Evolutionary conservation across 352 stramenopile species (phyloP).

Genomic region (Albugo laibachii): DNA sequence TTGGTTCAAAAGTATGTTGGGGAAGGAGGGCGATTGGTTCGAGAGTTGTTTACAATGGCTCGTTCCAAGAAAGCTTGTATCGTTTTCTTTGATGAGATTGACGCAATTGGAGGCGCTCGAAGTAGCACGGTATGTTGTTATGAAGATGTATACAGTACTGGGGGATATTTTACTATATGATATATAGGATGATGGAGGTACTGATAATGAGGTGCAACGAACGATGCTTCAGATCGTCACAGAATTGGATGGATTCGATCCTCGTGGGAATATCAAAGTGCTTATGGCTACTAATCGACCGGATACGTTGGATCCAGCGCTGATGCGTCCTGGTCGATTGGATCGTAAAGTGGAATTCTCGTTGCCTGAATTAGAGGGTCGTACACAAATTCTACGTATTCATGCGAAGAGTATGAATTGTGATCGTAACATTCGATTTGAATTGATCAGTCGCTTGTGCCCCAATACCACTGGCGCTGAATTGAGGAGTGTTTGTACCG

Average conservation of each 20-base stretch:
- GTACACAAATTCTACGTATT: slow-evolving; percentile 98
- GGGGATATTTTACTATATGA: not conserved
- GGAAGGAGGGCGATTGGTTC: slow-evolving; percentile 97
- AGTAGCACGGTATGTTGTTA: slow-evolving; percentile 21
- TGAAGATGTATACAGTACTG: not conserved
- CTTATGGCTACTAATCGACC: slow-evolving; percentile 97
- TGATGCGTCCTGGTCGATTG: slow-evolving; percentile 90
- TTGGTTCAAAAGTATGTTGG: slow-evolving; percentile 99
- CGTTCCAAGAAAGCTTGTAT: slow-evolving; percentile 96
- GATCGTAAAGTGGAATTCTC: slow-evolving; percentile 99
- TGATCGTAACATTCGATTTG: slow-evolving; percentile 97
- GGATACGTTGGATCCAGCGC: slow-evolving; percentile 91
- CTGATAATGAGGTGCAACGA: slow-evolving; percentile 97
- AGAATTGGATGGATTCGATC: slow-evolving; percentile 97
- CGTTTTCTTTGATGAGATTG: slow-evolving; percentile 99
- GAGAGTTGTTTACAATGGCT: slow-evolving; percentile 99
- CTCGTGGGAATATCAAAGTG: slow-evolving; percentile 97
- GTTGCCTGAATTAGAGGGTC: slow-evolving; percentile 94
- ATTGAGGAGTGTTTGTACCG: slow-evolving; percentile 94
- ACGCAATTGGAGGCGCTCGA: slow-evolving; percentile 92
- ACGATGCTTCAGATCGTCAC: slow-evolving; percentile 99
- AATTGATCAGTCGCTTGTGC: slow-evolving; percentile 94
- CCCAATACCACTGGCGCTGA: slow-evolving; percentile 98
- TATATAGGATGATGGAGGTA: slow-evolving; percentile 80
- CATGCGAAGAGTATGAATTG: slow-evolving; percentile 99